Evolutionary conservation across 257 asterid genomes (phyloP).

Genomic region (Datura wrightii): DNA sequence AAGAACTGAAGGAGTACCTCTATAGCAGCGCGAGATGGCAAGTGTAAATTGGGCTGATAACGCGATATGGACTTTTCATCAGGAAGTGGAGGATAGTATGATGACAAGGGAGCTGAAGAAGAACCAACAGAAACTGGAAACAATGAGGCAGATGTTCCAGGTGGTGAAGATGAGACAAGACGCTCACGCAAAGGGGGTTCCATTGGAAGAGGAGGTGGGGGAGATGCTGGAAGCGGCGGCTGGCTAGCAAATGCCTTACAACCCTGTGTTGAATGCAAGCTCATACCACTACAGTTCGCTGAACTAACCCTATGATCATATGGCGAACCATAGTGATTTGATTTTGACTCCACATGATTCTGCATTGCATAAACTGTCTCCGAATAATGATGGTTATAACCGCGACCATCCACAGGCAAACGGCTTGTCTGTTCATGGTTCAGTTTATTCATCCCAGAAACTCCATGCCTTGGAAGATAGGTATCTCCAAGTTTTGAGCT

Average conservation of each 20-base stretch:
- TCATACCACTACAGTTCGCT: constrained; percentile 32
- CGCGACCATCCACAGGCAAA: constrained; percentile 36
- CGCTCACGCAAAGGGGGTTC: constrained; percentile 57
- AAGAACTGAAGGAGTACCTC: constrained; percentile 52
- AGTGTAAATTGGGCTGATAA: constrained; percentile 44
- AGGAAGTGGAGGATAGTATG: constrained; percentile 54
- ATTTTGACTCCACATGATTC: constrained; percentile 44
- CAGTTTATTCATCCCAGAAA: constrained; percentile 32
- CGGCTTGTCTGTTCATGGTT: constrained; percentile 42
- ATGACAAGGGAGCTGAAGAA: constrained; percentile 47
- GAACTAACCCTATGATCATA: constrained; percentile 34
- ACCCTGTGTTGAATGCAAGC: constrained; percentile 35
- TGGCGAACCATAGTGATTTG: constrained; percentile 41
- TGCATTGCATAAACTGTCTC: constrained; percentile 39
- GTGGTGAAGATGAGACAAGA: constrained; percentile 50
- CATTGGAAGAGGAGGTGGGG: constrained; percentile 71
- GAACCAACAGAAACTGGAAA: constrained; percentile 51
- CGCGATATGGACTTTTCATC: constrained; percentile 46
- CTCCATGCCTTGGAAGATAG: constrained; percentile 16
- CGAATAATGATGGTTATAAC: constrained; percentile 37
- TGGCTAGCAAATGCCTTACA: constrained; percentile 46
- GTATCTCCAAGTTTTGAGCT: constrained; percentile 3
- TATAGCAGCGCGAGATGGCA: constrained; percentile 47
- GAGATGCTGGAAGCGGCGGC: constrained; percentile 81
- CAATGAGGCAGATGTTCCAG: constrained; percentile 51